Percentiles rank a stretch among this genome's conserved stretches.
Conservation (phyloP, 441 rosid genomes). For the Sinapis alba region DNA sequence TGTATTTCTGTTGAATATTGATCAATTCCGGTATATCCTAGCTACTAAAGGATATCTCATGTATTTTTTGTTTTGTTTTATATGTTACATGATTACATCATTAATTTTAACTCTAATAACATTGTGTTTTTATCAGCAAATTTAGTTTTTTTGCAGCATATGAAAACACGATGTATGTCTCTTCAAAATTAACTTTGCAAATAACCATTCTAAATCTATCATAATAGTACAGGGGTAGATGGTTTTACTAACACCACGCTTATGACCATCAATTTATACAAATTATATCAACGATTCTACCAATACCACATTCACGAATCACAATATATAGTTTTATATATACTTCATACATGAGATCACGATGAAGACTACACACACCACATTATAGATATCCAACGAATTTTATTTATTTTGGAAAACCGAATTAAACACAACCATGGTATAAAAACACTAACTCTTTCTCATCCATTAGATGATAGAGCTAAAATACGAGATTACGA, state of each 20-base stretch:
- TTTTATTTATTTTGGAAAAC: too few species aligned
- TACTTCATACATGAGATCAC: not conserved
- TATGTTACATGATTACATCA: not conserved
- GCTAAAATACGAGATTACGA: too few species aligned
- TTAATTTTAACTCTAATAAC: not conserved
- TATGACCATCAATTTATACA: not conserved
- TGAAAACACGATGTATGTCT: not conserved
- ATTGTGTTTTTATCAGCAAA: not conserved
- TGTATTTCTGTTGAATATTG: slow-evolving; percentile 2
- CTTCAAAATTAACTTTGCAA: not conserved
- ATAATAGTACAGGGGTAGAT: not conserved
- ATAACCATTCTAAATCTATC: not conserved
- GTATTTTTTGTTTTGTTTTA: not conserved
- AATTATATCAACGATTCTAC: not conserved
- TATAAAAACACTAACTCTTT: too few species aligned
- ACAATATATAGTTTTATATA: not conserved
- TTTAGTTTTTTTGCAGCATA: not conserved
- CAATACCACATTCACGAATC: not conserved
- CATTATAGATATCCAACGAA: too few species aligned
- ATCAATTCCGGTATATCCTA: slow-evolving; percentile 6
- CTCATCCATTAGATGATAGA: too few species aligned
- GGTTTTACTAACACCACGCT: not conserved
- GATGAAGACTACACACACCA: not conserved
- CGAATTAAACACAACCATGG: too few species aligned
- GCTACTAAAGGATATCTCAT: not conserved